Percentiles rank a stretch among this genome's conserved stretches.
phyloP scores from a whole-genome alignment of 1,139 yeast genomes.

The Yamadazyma membranifaciens region DNA sequence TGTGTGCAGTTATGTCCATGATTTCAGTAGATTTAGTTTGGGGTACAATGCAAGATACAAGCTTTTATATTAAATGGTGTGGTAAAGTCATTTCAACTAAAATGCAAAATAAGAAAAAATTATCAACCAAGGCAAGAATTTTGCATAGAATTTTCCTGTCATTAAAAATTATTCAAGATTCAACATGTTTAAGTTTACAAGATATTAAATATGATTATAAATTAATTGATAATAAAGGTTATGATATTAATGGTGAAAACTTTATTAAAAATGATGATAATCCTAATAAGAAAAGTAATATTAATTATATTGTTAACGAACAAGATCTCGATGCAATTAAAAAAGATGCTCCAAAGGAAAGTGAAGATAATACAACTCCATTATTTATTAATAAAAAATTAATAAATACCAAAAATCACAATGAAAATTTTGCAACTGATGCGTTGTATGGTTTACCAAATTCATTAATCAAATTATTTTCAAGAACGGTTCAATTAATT shows the following conservation, averaged over 20 bases:
- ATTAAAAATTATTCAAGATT: constrained; percentile 70
- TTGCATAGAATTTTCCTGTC: constrained; percentile 79
- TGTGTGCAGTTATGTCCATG: constrained; percentile 84
- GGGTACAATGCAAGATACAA: constrained; percentile 90
- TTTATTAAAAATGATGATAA: constrained; percentile 32
- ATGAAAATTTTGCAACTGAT: constrained; percentile 69
- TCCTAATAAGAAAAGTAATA: constrained; percentile 9
- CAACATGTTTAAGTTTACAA: constrained; percentile 55
- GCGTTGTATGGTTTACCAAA: constrained; percentile 85
- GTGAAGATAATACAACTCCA: constrained; percentile 30
- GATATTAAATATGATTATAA: constrained; percentile 38
- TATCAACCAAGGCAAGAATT: constrained; percentile 74
- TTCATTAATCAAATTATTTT: constrained; percentile 68
- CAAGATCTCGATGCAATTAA: constrained; percentile 2
- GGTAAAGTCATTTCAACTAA: constrained; percentile 71
- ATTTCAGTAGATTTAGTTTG: constrained; percentile 85
- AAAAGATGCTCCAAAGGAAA: constrained; percentile 2
- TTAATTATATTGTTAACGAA: constrained; percentile 13
- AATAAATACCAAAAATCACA: constrained; percentile 43
- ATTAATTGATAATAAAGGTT: constrained; percentile 28
- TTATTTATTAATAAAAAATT: constrained; percentile 44
- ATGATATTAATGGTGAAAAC: constrained; percentile 42
- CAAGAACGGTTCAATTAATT: constrained; percentile 65
- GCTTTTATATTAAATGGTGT: constrained; percentile 71
- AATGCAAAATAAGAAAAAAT: constrained; percentile 60